Conservation (phyloP, 345 rosid genomes). For the Aurinia saxatilis region DNA sequence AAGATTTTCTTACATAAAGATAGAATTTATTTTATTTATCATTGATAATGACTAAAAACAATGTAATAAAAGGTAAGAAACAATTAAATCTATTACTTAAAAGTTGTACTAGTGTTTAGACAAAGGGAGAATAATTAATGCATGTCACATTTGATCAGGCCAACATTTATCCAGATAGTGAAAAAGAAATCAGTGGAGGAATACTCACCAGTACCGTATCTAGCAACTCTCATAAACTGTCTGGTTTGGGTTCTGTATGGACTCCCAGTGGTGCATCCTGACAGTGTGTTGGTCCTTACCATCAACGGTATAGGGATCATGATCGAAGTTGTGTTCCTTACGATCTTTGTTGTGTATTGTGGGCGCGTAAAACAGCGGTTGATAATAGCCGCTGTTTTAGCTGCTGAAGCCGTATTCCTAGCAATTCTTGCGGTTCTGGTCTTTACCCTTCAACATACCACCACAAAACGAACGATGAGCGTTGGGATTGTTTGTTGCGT, state of each 20-base stretch:
- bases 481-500: conserved; percentile 57
- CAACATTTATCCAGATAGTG: conserved; percentile 66
- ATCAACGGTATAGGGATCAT: conserved; percentile 60
- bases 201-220: conserved; percentile 65
- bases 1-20: too few species aligned
- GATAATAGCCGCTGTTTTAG: conserved; percentile 20
- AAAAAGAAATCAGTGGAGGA: conserved; percentile 72
- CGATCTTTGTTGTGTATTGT: conserved; percentile 38
- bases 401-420: conserved; percentile 36
- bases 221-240: conserved; percentile 78
- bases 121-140: too few species aligned
- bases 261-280: conserved; percentile 61
- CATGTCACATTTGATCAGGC: conserved; percentile 33
- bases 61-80: not conserved
- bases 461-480: conserved; percentile 35
- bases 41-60: not conserved
- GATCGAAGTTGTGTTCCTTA: conserved; percentile 50
- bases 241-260: conserved; percentile 81
- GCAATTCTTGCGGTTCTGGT: conserved; percentile 28
- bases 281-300: conserved; percentile 62
- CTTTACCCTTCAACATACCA: conserved; percentile 41
- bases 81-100: too few species aligned
- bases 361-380: conserved; percentile 34
- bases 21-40: too few species aligned
- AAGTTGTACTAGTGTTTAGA: too few species aligned